Evolutionary conservation across 768 basidiomycete species (phyloP).

Genomic region (Ramaria sp.): DNA sequence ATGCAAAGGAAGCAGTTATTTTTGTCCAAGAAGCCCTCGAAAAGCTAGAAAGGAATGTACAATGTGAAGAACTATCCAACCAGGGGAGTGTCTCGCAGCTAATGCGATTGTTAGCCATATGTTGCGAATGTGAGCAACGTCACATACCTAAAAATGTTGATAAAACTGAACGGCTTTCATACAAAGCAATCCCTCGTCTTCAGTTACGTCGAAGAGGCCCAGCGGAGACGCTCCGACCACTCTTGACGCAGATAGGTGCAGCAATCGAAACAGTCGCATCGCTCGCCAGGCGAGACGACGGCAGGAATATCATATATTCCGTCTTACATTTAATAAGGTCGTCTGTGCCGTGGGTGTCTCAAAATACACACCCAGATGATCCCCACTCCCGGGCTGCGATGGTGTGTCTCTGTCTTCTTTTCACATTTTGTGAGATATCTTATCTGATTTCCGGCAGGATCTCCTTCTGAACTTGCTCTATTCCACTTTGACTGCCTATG

Average conservation of each 20-base stretch:
- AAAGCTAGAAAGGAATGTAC: conserved; percentile 14
- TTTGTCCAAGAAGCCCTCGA: conserved; percentile 31
- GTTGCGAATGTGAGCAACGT: background rate
- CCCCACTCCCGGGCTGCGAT: background rate
- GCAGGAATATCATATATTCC: background rate
- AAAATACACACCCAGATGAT: background rate
- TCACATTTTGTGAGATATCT: background rate
- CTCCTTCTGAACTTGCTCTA: conserved; percentile 19
- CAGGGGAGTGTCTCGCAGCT: background rate
- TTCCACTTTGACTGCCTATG: conserved; percentile 24
- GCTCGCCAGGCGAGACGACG: conserved; percentile 13
- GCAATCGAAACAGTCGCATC: background rate
- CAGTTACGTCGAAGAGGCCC: conserved; percentile 1
- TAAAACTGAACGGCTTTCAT: background rate
- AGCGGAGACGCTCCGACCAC: conserved; percentile 3
- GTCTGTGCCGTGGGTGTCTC: background rate
- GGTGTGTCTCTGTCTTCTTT: background rate
- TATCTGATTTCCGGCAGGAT: background rate
- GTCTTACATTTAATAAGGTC: background rate
- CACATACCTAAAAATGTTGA: background rate
- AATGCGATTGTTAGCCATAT: background rate
- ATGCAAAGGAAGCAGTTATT: conserved; percentile 32
- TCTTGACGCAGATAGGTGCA: background rate
- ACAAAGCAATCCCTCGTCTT: background rate
- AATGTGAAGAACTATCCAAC: conserved; percentile 12